Evolutionary conservation across 371 early-diverging fungal genomes (phyloP), one percentile per base, ranked within the genome.

Genomic region (Saksenaea oblongispora): DNA sequence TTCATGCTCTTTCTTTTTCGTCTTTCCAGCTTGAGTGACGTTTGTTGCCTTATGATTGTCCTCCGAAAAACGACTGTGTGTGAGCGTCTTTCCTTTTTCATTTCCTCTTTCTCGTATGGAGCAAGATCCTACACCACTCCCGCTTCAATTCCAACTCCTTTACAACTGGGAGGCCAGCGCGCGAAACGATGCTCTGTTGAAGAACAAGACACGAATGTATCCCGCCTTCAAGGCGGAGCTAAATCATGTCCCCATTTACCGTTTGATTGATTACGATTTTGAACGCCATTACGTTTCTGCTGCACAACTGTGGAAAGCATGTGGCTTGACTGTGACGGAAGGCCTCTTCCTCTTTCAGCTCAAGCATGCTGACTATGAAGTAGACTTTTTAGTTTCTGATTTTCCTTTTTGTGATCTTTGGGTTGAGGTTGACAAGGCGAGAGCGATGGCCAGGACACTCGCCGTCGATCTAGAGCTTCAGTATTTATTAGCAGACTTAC

Each of bases 371-470:
- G 74, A 78, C 31, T 81, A 76, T 41, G 66, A 76, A 37, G 70
- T 76, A 7, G 81, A 81, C 56, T 81, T 81, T 54, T n/a, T 72
- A 26, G 54, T 69, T 18, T 54, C 73, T 8, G 59, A 64, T 14
- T 81, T 81, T 56, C 81, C 81, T 2, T 81, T 67, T 54, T 70
- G 75, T 27, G 81, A 81, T 59, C 55, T 81, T 7, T 81, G 81
- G 81, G 75, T 81, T 4, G 62, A 59, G 17, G 39, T 76, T 9
- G 51, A 71, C 27, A 65, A 63, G 31, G 81, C 75, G 8, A 56
- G 73, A 9, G 35, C 53, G 15, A 81, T 81, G 75, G 81, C 75
- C 0, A 9, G 58, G 14, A 63, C 67, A 1, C 60, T 81, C 5
- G 76, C 71, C 0, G 70, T 78, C 0, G 70, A 72, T 34, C 31